Conservation (phyloP, 129 eudicot genomes). For the Daucus carota region DNA sequence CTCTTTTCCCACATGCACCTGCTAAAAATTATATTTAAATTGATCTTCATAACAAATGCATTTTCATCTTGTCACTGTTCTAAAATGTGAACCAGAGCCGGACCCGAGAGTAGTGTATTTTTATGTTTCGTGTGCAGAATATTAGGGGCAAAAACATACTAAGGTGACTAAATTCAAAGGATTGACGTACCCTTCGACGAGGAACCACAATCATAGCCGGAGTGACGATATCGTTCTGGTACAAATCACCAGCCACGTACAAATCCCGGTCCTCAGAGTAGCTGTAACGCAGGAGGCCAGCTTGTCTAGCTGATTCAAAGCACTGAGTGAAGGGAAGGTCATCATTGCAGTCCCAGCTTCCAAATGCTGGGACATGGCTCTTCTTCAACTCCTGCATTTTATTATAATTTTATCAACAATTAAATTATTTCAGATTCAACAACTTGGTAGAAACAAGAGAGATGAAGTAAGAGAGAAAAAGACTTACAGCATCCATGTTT, state of each 20-base stretch:
- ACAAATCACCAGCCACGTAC: conserved; percentile 90
- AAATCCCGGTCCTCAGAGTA: conserved; percentile 77
- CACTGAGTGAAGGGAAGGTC: conserved; percentile 83
- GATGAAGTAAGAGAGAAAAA: neutral
- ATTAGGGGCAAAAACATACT: no score
- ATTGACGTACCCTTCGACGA: conserved; percentile 54
- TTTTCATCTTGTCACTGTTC: neutral
- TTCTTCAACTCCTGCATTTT: conserved; percentile 44
- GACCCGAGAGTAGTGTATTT: no score
- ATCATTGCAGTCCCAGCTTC: conserved; percentile 85
- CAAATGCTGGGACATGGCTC: conserved; percentile 79
- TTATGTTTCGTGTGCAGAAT: no score
- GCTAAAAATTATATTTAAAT: no score
- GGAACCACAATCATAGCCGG: conserved; percentile 97
- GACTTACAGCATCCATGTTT: conserved; percentile 8
- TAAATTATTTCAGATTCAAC: neutral
- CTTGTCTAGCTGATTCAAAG: conserved; percentile 75
- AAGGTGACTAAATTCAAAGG: neutral
- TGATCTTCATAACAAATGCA: neutral
- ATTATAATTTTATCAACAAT: no score
- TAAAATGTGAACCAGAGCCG: no score
- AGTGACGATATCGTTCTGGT: conserved; percentile 72
- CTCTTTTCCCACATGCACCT: conserved; percentile 1
- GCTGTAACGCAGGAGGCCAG: conserved; percentile 53
- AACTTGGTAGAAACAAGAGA: neutral